Percentiles rank a stretch among this genome's conserved stretches.
These are phyloP conservation scores for Termitomyces sp. DNA, from an alignment of 768 basidiomycete species.

Conservation along the genomic window DNA sequence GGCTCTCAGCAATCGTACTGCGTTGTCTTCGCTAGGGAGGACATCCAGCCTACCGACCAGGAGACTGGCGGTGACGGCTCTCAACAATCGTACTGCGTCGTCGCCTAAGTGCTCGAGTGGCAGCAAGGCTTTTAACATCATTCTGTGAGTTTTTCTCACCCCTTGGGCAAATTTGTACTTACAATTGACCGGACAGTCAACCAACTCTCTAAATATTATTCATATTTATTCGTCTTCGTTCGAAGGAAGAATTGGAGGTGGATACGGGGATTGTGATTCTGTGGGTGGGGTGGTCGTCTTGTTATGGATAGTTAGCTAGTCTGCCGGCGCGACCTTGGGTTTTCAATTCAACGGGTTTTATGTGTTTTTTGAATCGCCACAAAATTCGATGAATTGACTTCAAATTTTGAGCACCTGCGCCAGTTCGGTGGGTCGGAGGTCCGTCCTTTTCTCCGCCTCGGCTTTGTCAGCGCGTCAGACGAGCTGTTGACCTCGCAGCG, in stretches of 20 bases:
- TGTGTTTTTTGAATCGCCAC: too few species aligned
- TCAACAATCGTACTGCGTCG: not conserved
- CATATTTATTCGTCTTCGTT: not conserved
- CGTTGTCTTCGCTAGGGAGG: not conserved
- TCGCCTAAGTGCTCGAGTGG: not conserved
- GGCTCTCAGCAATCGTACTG: not conserved
- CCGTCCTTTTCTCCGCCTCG: too few species aligned
- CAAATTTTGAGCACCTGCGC: too few species aligned
- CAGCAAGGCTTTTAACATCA: not conserved
- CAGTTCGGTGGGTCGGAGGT: too few species aligned
- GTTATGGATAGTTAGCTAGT: not conserved
- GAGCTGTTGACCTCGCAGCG: too few species aligned
- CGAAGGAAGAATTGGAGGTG: not conserved
- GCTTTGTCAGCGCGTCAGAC: too few species aligned
- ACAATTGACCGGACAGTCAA: not conserved
- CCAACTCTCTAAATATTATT: not conserved
- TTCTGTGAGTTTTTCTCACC: not conserved
- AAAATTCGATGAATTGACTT: too few species aligned
- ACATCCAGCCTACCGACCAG: not conserved
- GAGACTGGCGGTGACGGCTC: not conserved
- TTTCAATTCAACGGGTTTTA: too few species aligned
- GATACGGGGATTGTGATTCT: not conserved
- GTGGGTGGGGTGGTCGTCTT: not conserved
- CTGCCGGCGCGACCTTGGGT: not conserved
- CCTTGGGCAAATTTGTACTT: not conserved